Evolutionary conservation across 129 eudicot genomes (phyloP).

Genomic region (Lactuca sativa): DNA sequence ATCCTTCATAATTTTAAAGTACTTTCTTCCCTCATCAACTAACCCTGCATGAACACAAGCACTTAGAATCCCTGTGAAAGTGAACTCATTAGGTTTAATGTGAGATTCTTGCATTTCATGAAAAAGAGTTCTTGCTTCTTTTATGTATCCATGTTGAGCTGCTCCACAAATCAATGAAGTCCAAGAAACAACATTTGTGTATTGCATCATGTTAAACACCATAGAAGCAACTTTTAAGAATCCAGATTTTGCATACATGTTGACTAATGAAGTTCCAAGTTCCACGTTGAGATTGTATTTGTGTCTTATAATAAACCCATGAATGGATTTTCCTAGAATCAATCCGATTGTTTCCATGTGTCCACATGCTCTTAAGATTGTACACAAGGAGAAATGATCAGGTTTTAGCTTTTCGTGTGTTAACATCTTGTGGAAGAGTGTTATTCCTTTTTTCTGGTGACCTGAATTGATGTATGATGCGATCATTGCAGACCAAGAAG

Average conservation of each 20-base stretch:
- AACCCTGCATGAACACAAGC: conserved; percentile 69
- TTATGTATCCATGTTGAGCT: conserved; percentile 47
- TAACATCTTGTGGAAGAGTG: conserved; percentile 44
- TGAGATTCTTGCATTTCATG: conserved; percentile 49
- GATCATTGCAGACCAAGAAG: conserved; percentile 64
- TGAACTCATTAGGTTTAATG: conserved; percentile 55
- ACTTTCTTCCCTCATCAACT: conserved; percentile 58
- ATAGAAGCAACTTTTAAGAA: conserved; percentile 41
- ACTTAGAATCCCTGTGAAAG: conserved; percentile 64
- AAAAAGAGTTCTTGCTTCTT: conserved; percentile 46
- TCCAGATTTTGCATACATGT: conserved; percentile 74
- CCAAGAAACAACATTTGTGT: conserved; percentile 51
- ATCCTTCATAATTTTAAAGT: conserved; percentile 45
- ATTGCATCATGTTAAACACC: conserved; percentile 47
- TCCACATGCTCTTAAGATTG: conserved; percentile 45
- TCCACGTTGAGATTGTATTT: conserved; percentile 46
- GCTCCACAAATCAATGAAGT: conserved; percentile 72
- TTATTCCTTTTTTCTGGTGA: conserved; percentile 29
- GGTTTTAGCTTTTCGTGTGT: conserved; percentile 42
- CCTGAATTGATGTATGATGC: conserved; percentile 38
- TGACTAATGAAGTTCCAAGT: conserved; percentile 54
- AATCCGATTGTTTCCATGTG: conserved; percentile 51
- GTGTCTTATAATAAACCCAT: conserved; percentile 47
- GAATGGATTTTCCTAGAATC: conserved; percentile 50
- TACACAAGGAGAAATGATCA: conserved; percentile 43